phyloP scores from a whole-genome alignment of 371 early-diverging fungal species.

The Rhizopus arrhizus region DNA sequence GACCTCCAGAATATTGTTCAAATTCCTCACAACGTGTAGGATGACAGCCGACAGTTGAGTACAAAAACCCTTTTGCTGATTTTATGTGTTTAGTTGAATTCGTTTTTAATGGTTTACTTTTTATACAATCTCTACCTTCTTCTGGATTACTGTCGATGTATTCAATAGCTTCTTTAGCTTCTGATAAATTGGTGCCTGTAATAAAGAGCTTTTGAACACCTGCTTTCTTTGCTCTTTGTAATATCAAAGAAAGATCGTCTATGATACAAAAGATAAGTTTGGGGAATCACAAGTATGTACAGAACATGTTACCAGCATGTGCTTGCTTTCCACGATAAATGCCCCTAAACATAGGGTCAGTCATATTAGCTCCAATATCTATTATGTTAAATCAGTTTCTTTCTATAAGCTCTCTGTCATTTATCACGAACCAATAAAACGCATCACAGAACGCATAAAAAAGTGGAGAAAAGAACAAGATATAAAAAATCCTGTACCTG shows the following conservation, averaged over 20 bases:
- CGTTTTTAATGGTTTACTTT: not conserved
- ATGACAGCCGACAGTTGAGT: conserved; percentile 86
- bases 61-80: conserved; percentile 45
- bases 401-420: not conserved
- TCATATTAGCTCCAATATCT: conserved; percentile 87
- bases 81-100: not conserved
- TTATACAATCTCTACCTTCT: conserved; percentile 12
- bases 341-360: conserved; percentile 85
- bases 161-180: conserved; percentile 63
- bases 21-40: conserved; percentile 85
- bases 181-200: conserved; percentile 73
- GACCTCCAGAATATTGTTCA: conserved; percentile 53
- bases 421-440: not conserved
- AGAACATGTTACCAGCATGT: conserved; percentile 58
- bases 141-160: conserved; percentile 46
- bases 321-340: conserved; percentile 76
- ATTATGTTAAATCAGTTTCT: not conserved
- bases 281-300: not conserved
- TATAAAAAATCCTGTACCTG: too few relatives aligned
- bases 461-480: not conserved
- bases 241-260: conserved; percentile 72
- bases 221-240: conserved; percentile 65
- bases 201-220: conserved; percentile 76
- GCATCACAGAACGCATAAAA: conserved; percentile 3
- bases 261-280: not conserved